Evolutionary conservation across 2,329 filamentous ascomycete species (phyloP).

Genomic region (Thielaviopsis euricoi): DNA sequence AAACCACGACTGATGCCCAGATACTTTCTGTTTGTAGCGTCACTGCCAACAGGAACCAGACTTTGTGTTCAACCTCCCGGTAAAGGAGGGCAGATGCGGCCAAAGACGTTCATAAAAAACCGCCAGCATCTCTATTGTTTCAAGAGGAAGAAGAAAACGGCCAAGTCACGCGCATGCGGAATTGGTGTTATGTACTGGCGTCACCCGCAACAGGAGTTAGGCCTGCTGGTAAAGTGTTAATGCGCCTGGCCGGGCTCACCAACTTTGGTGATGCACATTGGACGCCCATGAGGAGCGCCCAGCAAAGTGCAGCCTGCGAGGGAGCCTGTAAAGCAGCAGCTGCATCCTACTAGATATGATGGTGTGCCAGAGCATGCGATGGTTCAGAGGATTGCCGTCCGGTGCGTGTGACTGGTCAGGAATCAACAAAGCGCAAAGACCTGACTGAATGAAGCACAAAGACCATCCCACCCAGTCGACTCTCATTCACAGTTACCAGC

Average conservation of each 20-base stretch:
- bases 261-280: conserved; percentile 25
- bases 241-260: conserved; percentile 40
- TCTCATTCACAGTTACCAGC: conserved; percentile 14
- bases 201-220: conserved; percentile 26
- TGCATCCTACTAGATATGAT: conserved; percentile 25
- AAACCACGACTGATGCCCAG: neutral
- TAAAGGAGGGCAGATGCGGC: conserved; percentile 54
- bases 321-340: conserved; percentile 14
- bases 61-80: conserved; percentile 71
- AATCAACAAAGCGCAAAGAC: conserved; percentile 15
- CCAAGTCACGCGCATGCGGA: conserved; percentile 16
- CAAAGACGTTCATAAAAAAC: conserved; percentile 95
- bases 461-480: conserved; percentile 14
- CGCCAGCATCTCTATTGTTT: conserved; percentile 24
- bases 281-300: neutral
- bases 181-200: conserved; percentile 26
- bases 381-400: conserved; percentile 16
- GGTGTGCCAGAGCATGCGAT: conserved; percentile 23
- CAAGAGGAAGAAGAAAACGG: conserved; percentile 29
- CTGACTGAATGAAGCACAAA: conserved; percentile 20
- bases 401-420: conserved; percentile 16
- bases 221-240: conserved; percentile 32
- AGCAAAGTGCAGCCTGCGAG: conserved; percentile 13
- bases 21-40: conserved; percentile 59
- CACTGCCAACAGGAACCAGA: conserved; percentile 81